Evolutionary conservation across 2,329 filamentous ascomycete genomes (phyloP).

Genomic region (Cercospora brassicicola): DNA sequence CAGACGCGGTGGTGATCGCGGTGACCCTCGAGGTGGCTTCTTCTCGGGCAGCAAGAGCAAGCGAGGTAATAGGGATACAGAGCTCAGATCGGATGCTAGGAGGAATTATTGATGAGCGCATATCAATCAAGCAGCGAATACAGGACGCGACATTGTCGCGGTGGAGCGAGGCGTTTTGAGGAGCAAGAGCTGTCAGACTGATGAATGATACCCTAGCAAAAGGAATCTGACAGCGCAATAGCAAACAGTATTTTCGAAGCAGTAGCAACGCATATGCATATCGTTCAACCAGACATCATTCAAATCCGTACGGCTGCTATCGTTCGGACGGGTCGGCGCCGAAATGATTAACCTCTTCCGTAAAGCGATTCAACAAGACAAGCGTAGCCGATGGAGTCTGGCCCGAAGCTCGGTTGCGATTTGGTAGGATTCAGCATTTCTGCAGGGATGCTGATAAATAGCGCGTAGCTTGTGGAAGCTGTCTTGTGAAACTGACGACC

Average conservation of each 20-base stretch:
- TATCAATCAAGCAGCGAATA: background rate
- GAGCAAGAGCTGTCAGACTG: background rate
- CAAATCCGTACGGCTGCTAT: background rate
- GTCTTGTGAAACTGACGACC: background rate
- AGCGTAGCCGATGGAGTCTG: background rate
- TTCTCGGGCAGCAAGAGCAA: slow-evolving; percentile 21
- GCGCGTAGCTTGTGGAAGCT: background rate
- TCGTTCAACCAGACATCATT: background rate
- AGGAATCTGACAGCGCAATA: background rate
- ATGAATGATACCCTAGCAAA: background rate
- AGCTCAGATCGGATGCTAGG: slow-evolving; percentile 18
- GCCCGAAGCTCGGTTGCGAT: background rate
- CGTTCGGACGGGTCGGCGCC: background rate
- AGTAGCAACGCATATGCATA: background rate
- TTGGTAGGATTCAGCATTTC: background rate
- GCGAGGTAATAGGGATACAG: slow-evolving; percentile 10
- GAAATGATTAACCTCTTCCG: background rate
- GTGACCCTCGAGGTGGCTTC: slow-evolving; percentile 16
- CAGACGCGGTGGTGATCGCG: slow-evolving; percentile 17
- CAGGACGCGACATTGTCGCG: background rate
- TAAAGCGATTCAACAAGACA: background rate
- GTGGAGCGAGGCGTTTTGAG: background rate
- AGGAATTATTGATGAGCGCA: slow-evolving; percentile 10
- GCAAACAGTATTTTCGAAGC: background rate
- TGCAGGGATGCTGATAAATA: background rate